Base-by-base conservation (phyloP, 305 asterid genomes). In the Striga hermonthica region DNA sequence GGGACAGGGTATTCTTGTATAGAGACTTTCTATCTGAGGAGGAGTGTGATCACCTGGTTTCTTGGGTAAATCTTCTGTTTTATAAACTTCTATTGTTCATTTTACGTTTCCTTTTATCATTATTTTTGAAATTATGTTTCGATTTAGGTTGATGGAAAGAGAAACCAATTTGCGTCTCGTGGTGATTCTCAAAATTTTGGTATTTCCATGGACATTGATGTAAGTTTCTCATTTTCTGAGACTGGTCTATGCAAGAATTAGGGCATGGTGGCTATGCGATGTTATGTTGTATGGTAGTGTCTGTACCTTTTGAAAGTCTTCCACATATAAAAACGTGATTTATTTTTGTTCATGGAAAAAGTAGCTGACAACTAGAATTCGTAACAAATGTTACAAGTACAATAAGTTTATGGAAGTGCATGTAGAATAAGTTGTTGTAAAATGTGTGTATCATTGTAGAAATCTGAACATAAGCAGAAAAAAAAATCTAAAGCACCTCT, bases 1-100 rank as follows among this genome's bases (percentile, higher is more conserved):
- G 71, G 76, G 55, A 69, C 90, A 90, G 97, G 95, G 88, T 81
- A 45, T 91, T 91, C 79, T 76, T 82, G 61, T 91, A 91, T 69
- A 69, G 72, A 76, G 78, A 76, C 69, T 91, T 88, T 75, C 82
- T 91, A 4, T 78, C 95, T 8, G 84, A 74, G 11, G 88, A 82
- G 71, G 98, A 91, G 79, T 84, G 89, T 75, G 94, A 86, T 72
- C 72, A 79, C 76, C 83, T 91, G 64, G 81, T 86, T 38, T 78
- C 82, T 64, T 62, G 61, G 89, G 96, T 88, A 82, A 72, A 55
- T 74, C 64, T 62, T 65, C 59, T 48, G 36, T 40, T 64, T 66
- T 22, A 15, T 36, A 12, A 59, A 15, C 61, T 40, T 38, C 15
- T 67, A 38, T 63, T 48, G 35, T 59, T 57, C 36, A 14, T 72